These are phyloP conservation scores for Gliomastix tumulicola DNA, from an alignment of 2,329 filamentous ascomycete species.

Conservation along the genomic window DNA sequence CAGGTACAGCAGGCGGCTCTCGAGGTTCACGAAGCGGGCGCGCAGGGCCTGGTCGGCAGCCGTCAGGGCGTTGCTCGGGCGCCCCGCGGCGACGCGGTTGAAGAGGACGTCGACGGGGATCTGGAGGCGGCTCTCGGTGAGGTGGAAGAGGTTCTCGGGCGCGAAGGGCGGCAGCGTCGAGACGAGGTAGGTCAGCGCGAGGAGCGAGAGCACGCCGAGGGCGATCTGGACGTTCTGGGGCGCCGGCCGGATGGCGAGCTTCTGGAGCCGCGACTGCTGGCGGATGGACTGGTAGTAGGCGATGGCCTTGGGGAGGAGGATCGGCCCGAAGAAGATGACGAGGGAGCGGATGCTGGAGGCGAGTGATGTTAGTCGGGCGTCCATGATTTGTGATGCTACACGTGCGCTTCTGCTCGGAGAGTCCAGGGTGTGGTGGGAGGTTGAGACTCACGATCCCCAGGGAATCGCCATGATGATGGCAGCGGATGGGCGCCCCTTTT, in stretches of 20 bases:
- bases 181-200: constrained; percentile 37
- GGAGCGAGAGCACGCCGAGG: constrained; percentile 51
- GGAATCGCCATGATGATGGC: constrained; percentile 2
- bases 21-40: constrained; percentile 60
- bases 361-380: constrained; percentile 6
- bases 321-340: constrained; percentile 59
- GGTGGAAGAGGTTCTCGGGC: constrained; percentile 74
- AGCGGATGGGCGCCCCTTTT: not conserved
- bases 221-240: constrained; percentile 46
- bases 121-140: constrained; percentile 74
- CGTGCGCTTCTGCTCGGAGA: too few species aligned
- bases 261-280: constrained; percentile 31
- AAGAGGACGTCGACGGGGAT: constrained; percentile 83
- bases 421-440: not conserved
- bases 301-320: constrained; percentile 61
- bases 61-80: constrained; percentile 41
- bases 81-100: constrained; percentile 57
- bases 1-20: constrained; percentile 74
- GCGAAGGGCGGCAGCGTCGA: constrained; percentile 60
- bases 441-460: constrained; percentile 9
- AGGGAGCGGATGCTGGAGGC: constrained; percentile 43
- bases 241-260: constrained; percentile 46
- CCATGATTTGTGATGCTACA: too few species aligned
- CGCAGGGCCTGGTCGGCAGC: constrained; percentile 57
- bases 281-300: constrained; percentile 54